Percentiles rank a stretch among this genome's conserved stretches.
phyloP scores from a whole-genome alignment of 1,284 basidiomycete genomes.

The Ustilago xerochloae region DNA sequence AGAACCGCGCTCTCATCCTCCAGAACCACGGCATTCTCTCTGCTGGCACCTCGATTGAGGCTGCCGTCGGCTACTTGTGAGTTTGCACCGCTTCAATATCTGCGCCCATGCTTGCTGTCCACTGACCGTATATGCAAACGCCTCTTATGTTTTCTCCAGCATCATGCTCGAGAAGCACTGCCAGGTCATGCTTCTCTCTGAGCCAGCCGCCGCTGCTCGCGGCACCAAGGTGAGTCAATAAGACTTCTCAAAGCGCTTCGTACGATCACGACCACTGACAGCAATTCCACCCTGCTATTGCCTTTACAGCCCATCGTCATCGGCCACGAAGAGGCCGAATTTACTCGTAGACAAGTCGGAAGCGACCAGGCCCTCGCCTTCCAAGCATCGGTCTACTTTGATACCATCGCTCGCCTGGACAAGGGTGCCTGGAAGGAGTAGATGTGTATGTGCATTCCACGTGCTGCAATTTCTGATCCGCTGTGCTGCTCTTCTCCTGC shows the following conservation, averaged over 20 bases:
- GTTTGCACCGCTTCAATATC: background rate
- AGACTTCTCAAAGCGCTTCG: too few relatives aligned
- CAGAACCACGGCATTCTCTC: slow-evolving; percentile 75
- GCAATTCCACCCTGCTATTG: too few relatives aligned
- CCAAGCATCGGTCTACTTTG: slow-evolving; percentile 62
- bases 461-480: background rate
- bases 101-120: too few relatives aligned
- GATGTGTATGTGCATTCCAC: background rate
- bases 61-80: slow-evolving; percentile 68
- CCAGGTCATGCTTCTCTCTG: slow-evolving; percentile 73
- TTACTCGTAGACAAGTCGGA: slow-evolving; percentile 56
- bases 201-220: slow-evolving; percentile 67
- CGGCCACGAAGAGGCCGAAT: slow-evolving; percentile 59
- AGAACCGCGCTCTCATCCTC: slow-evolving; percentile 69
- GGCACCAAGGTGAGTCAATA: slow-evolving; percentile 47
- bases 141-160: slow-evolving; percentile 7
- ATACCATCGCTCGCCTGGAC: slow-evolving; percentile 52
- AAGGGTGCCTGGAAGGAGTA: slow-evolving; percentile 55
- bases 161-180: slow-evolving; percentile 71
- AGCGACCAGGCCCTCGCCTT: slow-evolving; percentile 53
- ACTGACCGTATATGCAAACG: background rate
- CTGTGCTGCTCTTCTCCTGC: too few relatives aligned
- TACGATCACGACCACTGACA: too few relatives aligned
- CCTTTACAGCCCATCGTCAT: slow-evolving; percentile 45
- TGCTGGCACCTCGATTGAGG: slow-evolving; percentile 70